These are phyloP conservation scores for Vachellia collinsii DNA, from an alignment of 306 rosid genomes.

Conservation along the genomic window DNA sequence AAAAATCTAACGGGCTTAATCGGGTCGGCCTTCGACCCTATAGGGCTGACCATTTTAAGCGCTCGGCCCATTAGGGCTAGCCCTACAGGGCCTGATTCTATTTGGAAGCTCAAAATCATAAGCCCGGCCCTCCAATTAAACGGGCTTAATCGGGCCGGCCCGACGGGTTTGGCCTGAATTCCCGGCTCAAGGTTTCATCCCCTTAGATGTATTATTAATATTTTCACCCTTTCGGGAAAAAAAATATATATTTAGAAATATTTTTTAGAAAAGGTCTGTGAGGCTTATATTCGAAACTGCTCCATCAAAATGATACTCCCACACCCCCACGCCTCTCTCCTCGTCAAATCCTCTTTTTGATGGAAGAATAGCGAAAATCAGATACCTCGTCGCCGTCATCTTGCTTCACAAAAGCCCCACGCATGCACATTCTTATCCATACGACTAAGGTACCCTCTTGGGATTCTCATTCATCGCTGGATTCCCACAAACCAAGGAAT, in stretches of 20 bases:
- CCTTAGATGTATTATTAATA: too few relatives aligned
- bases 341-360: constrained; percentile 32
- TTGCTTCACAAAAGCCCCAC: constrained; percentile 16
- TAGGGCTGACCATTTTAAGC: too few relatives aligned
- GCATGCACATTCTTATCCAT: constrained; percentile 28
- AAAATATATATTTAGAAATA: neutral
- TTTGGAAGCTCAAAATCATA: too few relatives aligned
- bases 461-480: constrained; percentile 29
- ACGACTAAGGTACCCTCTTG: constrained; percentile 39
- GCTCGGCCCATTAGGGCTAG: too few relatives aligned
- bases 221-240: neutral
- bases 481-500: constrained; percentile 34
- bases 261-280: neutral
- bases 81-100: too few relatives aligned
- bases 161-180: too few relatives aligned
- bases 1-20: too few relatives aligned
- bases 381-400: constrained; percentile 36
- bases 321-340: neutral
- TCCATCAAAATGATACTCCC: constrained; percentile 52
- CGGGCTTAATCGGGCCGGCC: too few relatives aligned
- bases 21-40: too few relatives aligned
- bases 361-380: constrained; percentile 30
- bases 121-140: too few relatives aligned
- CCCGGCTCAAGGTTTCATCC: too few relatives aligned
- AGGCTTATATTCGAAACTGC: neutral